Conservation (phyloP, 2,329 filamentous ascomycete species). For the Fusarium brachygibbosum region DNA sequence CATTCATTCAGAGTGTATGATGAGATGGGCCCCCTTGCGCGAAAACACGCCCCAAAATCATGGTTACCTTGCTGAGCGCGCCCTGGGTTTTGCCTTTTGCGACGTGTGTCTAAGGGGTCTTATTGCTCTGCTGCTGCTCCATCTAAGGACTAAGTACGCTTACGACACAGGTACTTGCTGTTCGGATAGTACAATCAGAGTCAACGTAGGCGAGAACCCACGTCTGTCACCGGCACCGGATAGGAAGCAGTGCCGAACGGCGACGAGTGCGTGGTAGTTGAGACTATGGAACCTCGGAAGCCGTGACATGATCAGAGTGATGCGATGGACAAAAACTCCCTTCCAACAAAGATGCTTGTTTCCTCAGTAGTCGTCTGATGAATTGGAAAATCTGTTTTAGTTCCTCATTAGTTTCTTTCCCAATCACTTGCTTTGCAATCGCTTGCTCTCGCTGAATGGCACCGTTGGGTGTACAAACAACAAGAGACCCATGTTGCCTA, state of each 20-base stretch:
- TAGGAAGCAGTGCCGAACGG: neutral
- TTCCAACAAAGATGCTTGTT: neutral
- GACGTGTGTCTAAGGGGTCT: neutral
- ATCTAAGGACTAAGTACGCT: conserved; percentile 35
- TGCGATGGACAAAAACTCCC: neutral
- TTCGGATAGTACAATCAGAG: neutral
- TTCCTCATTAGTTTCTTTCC: no score
- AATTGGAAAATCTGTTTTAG: neutral
- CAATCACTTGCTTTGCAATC: neutral
- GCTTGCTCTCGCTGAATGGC: neutral
- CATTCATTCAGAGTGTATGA: conserved; percentile 40
- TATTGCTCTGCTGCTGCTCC: neutral
- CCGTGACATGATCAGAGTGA: neutral
- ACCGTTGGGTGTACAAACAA: neutral
- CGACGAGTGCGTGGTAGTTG: neutral
- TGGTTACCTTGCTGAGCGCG: conserved; percentile 16
- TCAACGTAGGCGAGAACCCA: neutral
- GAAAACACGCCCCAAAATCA: conserved; percentile 37
- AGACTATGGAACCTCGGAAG: neutral
- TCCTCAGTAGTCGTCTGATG: neutral
- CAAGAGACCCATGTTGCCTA: neutral
- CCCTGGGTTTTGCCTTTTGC: conserved; percentile 3
- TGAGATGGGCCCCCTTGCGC: conserved; percentile 40
- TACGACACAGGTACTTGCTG: conserved; percentile 4
- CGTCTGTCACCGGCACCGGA: neutral